Evolutionary conservation across 116 monocot genomes (phyloP), one percentile per base, ranked within the genome.

Genomic region (Phalaenopsis hybrid): DNA sequence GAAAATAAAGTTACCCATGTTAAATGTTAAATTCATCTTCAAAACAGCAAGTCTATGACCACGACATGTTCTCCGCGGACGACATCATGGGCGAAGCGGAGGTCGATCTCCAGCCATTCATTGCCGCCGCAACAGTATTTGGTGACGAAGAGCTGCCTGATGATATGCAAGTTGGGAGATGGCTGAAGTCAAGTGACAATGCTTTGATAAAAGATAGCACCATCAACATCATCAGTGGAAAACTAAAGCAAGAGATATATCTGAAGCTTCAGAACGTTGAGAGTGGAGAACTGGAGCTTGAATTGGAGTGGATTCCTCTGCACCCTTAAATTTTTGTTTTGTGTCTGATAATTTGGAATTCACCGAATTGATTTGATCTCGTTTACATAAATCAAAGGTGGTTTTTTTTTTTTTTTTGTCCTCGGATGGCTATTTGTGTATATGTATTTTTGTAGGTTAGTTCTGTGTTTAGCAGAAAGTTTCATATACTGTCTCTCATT

Each of bases 11-110:
- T 1, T 37, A 37, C 37, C 37, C 37, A 37, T 37, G 1, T 3
- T 37, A 37, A 37, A 37, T 37, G 37, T 37, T 37, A 37, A 37
- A 3, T 37, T 37, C 37, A 0, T 88, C 25, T 57, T 82, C 8
- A 63, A 79, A 77, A 25, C 96, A 98, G 98, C 86, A 93, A 93
- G 95, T 98, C n/a, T 98, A 61, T 44, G 98, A 98, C 84, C 87
- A 98, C 8, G 98, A 98, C 74, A 80, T 84, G 13, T 87, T 98
- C 81, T 93, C 98, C 0, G 87, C 90, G 0, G 93, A 99, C 25
- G 98, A 99, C 76, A 90, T 95, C 78, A 99, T 99, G 98, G 98
- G 98, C 1, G 95, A 99, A 79, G 98, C 98, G 4, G 98, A 99
- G 85, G 83, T 95, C 5, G 95, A 99, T 77, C 85, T 99, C 72